These are phyloP conservation scores for Parachaetomium inaequale DNA, from an alignment of 495 filamentous ascomycete genomes.

Conservation along the genomic window DNA sequence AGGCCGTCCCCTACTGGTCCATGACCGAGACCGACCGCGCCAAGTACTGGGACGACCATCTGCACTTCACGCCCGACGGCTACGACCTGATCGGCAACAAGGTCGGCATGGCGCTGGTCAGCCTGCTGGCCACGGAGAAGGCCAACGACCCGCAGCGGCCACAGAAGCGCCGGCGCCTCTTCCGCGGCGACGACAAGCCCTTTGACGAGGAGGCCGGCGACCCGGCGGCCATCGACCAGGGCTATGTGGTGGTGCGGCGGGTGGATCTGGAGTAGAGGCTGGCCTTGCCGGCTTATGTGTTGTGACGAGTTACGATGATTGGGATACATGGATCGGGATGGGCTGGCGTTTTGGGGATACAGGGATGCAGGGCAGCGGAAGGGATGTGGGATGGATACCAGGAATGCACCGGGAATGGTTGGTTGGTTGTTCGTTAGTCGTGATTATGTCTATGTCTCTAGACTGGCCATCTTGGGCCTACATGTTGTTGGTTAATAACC, in stretches of 20 bases:
- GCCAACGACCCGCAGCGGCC: conserved; percentile 21
- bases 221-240: conserved; percentile 37
- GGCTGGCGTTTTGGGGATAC: conserved; percentile 14
- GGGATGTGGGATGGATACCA: background rate
- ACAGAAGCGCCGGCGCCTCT: conserved; percentile 30
- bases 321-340: background rate
- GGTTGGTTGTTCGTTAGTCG: background rate
- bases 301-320: conserved; percentile 4
- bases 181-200: conserved; percentile 35
- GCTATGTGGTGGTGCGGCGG: conserved; percentile 45
- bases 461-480: background rate
- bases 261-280: conserved; percentile 43
- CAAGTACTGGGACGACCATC: conserved; percentile 57
- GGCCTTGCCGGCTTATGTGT: background rate
- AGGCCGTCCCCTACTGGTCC: conserved; percentile 49
- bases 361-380: background rate
- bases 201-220: conserved; percentile 45
- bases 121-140: conserved; percentile 39
- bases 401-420: background rate
- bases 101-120: conserved; percentile 47
- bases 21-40: conserved; percentile 42
- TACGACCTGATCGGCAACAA: conserved; percentile 57
- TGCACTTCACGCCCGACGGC: conserved; percentile 57
- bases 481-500: background rate
- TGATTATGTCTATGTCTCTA: conserved; percentile 17